Percentiles rank a stretch among this genome's conserved stretches.
Conservation (phyloP, 2,329 filamentous ascomycete genomes). For the Tolypocladium ovalisporum region DNA sequence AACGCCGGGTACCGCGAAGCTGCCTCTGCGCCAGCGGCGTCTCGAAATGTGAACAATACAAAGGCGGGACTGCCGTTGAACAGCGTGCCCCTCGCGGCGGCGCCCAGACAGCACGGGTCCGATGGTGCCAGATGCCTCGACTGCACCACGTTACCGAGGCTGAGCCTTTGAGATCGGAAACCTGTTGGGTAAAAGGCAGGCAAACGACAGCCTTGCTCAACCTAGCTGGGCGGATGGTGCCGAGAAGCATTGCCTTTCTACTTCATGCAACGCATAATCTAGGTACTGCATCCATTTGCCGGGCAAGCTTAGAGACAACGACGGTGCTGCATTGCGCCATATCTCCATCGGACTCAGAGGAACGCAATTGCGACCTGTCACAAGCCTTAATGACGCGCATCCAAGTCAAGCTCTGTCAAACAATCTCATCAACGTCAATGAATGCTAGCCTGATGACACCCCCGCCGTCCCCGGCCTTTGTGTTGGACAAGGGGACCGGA, state of each 20-base stretch:
- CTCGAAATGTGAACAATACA: not conserved
- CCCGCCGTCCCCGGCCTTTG: not conserved
- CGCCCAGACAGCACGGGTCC: not conserved
- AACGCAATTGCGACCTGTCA: not conserved
- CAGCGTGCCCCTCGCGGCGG: not conserved
- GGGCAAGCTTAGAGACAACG: not conserved
- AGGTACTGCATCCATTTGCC: not conserved
- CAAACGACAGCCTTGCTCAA: not conserved
- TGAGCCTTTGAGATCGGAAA: not conserved
- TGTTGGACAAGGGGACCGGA: too few relatives aligned
- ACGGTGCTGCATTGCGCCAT: not conserved
- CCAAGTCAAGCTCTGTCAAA: not conserved
- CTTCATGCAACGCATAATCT: not conserved
- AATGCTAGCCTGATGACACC: not conserved
- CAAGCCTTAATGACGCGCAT: too few relatives aligned
- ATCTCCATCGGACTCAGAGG: not conserved
- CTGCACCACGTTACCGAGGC: not conserved
- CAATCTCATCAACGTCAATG: not conserved
- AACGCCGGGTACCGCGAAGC: not conserved
- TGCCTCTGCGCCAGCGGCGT: not conserved
- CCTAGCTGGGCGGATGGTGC: not conserved
- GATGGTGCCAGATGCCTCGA: not conserved
- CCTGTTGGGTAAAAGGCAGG: not conserved
- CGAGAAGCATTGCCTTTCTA: not conserved
- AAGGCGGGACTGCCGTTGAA: not conserved